Evolutionary conservation across 2,329 filamentous ascomycete species (phyloP).

Genomic region (Trichoderma sp.): DNA sequence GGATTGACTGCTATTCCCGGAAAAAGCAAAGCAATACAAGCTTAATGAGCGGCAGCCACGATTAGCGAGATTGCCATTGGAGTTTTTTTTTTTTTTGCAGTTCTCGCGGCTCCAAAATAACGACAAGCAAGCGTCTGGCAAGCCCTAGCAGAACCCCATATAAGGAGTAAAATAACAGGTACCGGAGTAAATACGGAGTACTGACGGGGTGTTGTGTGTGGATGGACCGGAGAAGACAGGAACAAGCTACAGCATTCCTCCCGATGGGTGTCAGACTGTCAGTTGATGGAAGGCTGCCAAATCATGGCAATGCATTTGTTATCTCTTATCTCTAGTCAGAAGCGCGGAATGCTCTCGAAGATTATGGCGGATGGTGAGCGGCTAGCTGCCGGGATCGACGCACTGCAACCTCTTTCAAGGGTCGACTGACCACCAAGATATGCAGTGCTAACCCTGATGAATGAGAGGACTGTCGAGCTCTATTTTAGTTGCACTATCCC

Average conservation of each 20-base stretch:
- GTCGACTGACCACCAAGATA: not conserved
- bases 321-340: not conserved
- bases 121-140: not conserved
- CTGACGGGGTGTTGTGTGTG: not conserved
- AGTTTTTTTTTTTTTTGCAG: not conserved
- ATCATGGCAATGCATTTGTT: not conserved
- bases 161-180: not conserved
- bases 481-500: not conserved
- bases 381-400: not conserved
- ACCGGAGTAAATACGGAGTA: not conserved
- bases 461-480: not conserved
- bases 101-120: not conserved
- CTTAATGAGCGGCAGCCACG: slow-evolving; percentile 4
- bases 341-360: not conserved
- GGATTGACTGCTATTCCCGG: not conserved
- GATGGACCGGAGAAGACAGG: not conserved
- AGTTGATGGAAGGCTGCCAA: not conserved
- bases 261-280: not conserved
- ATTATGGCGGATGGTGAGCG: not conserved
- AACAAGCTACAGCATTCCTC: not conserved
- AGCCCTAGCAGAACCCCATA: not conserved
- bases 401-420: not conserved
- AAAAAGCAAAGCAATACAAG: not conserved
- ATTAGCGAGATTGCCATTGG: slow-evolving; percentile 14
- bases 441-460: not conserved